Conservation (phyloP, 108 stramenopile species). For the Cyclotella baltica region DNA sequence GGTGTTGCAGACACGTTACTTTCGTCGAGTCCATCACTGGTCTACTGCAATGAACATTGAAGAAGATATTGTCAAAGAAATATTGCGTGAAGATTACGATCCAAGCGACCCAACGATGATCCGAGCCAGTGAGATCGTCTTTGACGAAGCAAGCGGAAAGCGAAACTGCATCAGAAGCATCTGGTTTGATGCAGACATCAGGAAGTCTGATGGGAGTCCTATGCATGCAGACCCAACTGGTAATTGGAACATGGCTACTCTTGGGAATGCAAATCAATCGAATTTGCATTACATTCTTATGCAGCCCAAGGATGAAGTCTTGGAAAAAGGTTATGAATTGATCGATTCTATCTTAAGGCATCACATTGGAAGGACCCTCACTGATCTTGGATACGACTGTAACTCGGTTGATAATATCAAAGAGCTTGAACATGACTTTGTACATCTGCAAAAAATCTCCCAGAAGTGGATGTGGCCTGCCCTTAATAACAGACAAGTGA, state of each 20-base stretch:
- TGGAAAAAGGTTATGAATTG: slow-evolving; percentile 20
- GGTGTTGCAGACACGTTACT: slow-evolving; percentile 35
- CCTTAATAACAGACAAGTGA: neutral
- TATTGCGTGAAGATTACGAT: slow-evolving; percentile 3
- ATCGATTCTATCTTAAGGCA: slow-evolving; percentile 17
- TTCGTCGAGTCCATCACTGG: neutral
- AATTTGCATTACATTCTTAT: slow-evolving; percentile 22
- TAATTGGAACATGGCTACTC: neutral
- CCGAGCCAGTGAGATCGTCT: slow-evolving; percentile 24
- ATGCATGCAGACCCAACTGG: slow-evolving; percentile 3
- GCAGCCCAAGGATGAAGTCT: slow-evolving; percentile 21
- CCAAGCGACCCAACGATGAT: neutral
- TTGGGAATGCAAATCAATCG: neutral
- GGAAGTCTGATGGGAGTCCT: neutral
- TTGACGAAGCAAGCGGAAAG: slow-evolving; percentile 39
- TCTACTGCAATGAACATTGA: neutral
- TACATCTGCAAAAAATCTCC: neutral
- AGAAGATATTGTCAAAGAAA: slow-evolving; percentile 7
- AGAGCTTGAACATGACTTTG: neutral
- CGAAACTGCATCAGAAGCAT: slow-evolving; percentile 28
- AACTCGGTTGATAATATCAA: neutral
- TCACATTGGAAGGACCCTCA: slow-evolving; percentile 15
- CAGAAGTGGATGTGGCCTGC: neutral
- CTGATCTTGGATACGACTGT: neutral
- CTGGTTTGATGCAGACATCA: slow-evolving; percentile 31